These are phyloP conservation scores for Tetratostichococcus sp. DNA, from an alignment of 139 green algal species.

Conservation along the genomic window DNA sequence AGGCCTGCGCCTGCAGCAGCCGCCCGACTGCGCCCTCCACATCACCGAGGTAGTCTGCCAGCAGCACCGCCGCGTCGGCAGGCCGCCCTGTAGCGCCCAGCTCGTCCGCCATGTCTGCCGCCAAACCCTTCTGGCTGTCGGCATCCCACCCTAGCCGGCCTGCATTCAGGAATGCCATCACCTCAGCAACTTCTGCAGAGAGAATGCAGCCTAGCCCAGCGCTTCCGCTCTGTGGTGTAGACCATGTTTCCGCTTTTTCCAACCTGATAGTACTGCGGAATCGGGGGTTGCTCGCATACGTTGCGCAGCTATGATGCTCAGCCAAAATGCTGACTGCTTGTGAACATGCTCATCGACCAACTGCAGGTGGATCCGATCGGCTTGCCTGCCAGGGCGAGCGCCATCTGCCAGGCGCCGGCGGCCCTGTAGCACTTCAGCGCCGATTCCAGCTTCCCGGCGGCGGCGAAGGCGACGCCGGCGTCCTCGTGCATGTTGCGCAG, in stretches of 20 bases:
- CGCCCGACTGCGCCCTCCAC: slow-evolving; percentile 56
- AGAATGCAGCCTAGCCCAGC: no score
- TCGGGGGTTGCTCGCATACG: no score
- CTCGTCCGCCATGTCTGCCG: slow-evolving; percentile 58
- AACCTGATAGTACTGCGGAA: no score
- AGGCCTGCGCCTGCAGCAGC: slow-evolving; percentile 46
- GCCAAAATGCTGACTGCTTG: no score
- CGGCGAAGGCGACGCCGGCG: slow-evolving; percentile 63
- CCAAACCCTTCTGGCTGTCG: slow-evolving; percentile 40
- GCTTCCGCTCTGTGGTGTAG: no score
- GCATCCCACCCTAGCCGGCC: slow-evolving; percentile 35
- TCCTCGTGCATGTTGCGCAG: slow-evolving; percentile 50
- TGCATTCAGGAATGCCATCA: no score
- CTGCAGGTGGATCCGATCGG: no score
- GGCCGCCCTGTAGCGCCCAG: slow-evolving; percentile 43
- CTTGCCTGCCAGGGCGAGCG: slow-evolving; percentile 66
- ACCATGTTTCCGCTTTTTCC: no score
- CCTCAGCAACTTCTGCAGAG: no score
- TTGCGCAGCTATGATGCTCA: no score
- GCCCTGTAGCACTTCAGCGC: slow-evolving; percentile 66
- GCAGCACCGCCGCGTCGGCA: slow-evolving; percentile 61
- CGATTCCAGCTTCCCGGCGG: slow-evolving; percentile 38
- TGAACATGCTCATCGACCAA: no score
- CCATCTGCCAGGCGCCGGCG: slow-evolving; percentile 73
- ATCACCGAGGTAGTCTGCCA: slow-evolving; percentile 58